Evolutionary conservation across 257 asterid genomes (phyloP).

Genomic region (Solanum sparsipilum): DNA sequence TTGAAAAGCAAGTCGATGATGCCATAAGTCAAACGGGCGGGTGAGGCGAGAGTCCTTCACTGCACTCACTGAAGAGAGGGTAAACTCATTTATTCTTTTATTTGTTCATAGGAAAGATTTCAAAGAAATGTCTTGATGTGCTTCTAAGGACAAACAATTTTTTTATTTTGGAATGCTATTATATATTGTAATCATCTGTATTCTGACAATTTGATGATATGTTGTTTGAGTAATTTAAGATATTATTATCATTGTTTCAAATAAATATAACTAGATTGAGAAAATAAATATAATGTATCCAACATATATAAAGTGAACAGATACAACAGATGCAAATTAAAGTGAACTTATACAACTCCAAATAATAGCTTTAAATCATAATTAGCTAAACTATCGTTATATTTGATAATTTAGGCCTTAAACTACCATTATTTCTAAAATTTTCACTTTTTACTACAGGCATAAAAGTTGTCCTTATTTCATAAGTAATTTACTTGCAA

Average conservation of each 20-base stretch:
- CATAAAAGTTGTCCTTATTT: not conserved
- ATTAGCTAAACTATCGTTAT: too few species aligned
- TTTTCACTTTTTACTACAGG: not conserved
- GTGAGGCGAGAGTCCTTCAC: too few species aligned
- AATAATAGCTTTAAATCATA: not conserved
- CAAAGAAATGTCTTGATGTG: not conserved
- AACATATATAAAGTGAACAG: not conserved
- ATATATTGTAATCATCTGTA: not conserved
- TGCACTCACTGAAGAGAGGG: too few species aligned
- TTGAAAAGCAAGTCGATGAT: too few species aligned
- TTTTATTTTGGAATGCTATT: not conserved
- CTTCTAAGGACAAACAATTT: not conserved
- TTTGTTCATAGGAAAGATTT: not conserved
- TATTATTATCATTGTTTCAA: not conserved
- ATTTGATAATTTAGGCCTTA: not conserved
- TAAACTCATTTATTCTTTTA: not conserved
- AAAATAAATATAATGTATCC: not conserved
- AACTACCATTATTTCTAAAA: not conserved
- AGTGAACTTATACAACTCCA: not conserved
- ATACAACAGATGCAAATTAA: not conserved
- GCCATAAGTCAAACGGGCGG: too few species aligned
- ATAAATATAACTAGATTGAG: too few species aligned
- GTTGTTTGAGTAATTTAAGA: not conserved
- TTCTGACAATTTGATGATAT: not conserved
- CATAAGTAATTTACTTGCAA: not conserved